These are phyloP conservation scores for Pseudocercospora fijiensis DNA, from an alignment of 2,329 filamentous ascomycete genomes.

Conservation along the genomic window DNA sequence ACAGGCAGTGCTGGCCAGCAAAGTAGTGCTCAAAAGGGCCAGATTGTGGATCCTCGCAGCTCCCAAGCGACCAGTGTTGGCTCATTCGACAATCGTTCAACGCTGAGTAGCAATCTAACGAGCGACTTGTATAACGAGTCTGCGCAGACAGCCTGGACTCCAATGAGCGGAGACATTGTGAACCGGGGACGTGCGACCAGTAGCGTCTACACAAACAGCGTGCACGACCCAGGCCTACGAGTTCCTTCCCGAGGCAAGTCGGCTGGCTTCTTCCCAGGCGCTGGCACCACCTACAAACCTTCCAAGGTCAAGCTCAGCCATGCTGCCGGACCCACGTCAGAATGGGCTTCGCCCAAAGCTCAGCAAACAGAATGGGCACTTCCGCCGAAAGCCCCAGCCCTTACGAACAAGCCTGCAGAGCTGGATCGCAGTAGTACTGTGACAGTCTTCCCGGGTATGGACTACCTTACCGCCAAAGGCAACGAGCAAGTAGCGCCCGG, in stretches of 20 bases:
- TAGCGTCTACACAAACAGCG: conserved; percentile 47
- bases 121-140: conserved; percentile 37
- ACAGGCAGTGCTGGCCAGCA: conserved; percentile 29
- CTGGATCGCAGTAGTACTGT: conserved; percentile 35
- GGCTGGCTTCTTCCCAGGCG: conserved; percentile 49
- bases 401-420: conserved; percentile 19
- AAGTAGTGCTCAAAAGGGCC: conserved; percentile 27
- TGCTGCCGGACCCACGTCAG: conserved; percentile 27
- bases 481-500: conserved; percentile 42
- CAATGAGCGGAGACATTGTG: conserved; percentile 29
- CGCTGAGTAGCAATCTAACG: conserved; percentile 33
- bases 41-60: conserved; percentile 36
- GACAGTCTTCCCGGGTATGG: conserved; percentile 40
- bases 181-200: conserved; percentile 40
- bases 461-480: conserved; percentile 31
- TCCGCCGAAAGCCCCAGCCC: conserved; percentile 20
- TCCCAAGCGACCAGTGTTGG: conserved; percentile 28
- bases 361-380: conserved; percentile 28
- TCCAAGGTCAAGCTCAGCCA: conserved; percentile 30
- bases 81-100: conserved; percentile 33
- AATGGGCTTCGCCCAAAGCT: conserved; percentile 27
- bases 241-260: conserved; percentile 47
- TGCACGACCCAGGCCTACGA: conserved; percentile 49
- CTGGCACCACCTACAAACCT: conserved; percentile 34
- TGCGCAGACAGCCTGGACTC: conserved; percentile 36